Conservation (phyloP, 225 moss, liverwort and hornwort species). For the Thuidium tamariscinum region DNA sequence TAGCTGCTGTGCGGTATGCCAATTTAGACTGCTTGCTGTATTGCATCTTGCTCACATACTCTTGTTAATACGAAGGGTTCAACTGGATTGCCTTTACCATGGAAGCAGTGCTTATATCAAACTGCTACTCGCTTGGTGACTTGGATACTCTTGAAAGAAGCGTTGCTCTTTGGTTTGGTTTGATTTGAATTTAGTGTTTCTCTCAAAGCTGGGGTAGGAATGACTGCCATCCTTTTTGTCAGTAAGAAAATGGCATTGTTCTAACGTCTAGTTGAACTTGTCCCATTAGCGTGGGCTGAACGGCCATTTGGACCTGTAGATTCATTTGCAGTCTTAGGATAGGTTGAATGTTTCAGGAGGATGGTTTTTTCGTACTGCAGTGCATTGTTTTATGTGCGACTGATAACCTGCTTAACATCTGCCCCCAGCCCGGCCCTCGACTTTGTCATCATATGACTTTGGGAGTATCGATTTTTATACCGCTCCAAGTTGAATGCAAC, state of each 20-base stretch:
- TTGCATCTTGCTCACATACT: constrained; percentile 14
- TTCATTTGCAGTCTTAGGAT: not conserved
- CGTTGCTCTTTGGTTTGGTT: not conserved
- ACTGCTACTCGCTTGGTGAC: not conserved
- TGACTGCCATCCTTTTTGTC: not conserved
- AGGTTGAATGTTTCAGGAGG: not conserved
- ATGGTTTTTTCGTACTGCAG: not conserved
- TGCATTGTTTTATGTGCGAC: not conserved
- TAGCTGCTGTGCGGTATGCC: constrained; percentile 3
- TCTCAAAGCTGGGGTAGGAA: not conserved
- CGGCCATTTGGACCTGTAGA: not conserved
- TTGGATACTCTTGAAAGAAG: not conserved
- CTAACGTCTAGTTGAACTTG: not conserved
- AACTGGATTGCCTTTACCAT: constrained; percentile 10
- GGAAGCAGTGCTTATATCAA: not conserved
- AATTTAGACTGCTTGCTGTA: not conserved
- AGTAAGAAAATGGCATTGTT: not conserved
- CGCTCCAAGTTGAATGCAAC: too few relatives aligned
- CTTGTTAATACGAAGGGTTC: constrained; percentile 11
- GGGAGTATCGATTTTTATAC: not conserved
- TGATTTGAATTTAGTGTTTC: too few relatives aligned
- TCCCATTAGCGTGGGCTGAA: not conserved
- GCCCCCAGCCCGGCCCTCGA: too few relatives aligned
- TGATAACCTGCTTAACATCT: not conserved
- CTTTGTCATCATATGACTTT: not conserved